Base-by-base conservation (phyloP, 2,329 filamentous ascomycete genomes). In the Diaporthe sp. region DNA sequence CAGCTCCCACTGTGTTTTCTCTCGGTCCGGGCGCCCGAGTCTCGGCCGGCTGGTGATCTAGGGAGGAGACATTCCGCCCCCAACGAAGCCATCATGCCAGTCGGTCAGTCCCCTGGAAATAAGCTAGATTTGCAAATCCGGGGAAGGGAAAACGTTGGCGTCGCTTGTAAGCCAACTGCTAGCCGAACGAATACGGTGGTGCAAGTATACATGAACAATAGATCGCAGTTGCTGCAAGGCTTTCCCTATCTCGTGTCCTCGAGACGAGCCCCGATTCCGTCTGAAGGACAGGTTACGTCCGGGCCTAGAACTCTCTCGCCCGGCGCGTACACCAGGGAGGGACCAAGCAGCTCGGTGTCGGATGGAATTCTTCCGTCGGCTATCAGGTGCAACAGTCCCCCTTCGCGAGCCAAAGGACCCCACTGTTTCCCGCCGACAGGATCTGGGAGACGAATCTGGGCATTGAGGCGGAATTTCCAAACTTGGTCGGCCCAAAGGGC, bases 21-120 rank as follows among this genome's bases (percentile, higher is more conserved):
- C 64, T 68, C 64, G 64, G 64, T 40, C 64, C 64, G 64, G 22
- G n/a, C 33, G 45, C 64, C 64, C 64, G 64, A 54, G 47, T 68
- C 64, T 68, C 64, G 47, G 64, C 33, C 33, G 45, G 47, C 9
- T 54, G 12, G 6, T 33, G 40, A 7, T 15, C 64, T 40, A 68
- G 64, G 64, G 64, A 68, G 64, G 47, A 54, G 45, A 30, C 47
- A 68, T 68, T 54, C 64, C 64, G 64, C 22, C 15, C 33, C 35
- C 4, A 28, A 17, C n/a, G 33, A 28, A 52, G 45, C 64, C 42
- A 25, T 25, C 45, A 38, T n/a, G n/a, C n/a, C n/a, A 38, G 22
- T 15, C 33, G 17, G 33, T 8, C 25, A 12, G 17, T 45, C 25
- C 25, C 22, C 10, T 28, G 58, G 38, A 38, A 25, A 52, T 52